Evolutionary conservation across 2,329 filamentous ascomycete genomes (phyloP), one percentile per base, ranked within the genome.

Genomic region (Proliferodiscus dingleyae): DNA sequence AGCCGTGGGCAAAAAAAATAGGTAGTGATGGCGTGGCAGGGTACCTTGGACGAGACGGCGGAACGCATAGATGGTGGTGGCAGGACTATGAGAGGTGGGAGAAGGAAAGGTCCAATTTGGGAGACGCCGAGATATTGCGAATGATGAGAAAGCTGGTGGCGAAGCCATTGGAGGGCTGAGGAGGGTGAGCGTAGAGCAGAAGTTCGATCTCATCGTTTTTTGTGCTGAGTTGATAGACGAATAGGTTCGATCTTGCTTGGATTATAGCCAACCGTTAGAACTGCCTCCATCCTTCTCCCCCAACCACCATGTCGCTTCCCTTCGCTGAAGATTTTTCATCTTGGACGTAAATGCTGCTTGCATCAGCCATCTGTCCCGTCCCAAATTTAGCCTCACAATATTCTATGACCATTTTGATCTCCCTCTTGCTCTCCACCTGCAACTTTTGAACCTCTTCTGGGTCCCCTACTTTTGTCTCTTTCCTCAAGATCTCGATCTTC

Each of bases 51-150:
- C 62, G 69, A 33, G 75, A 80, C 54, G 71, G 73, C 1, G 70
- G 69, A 60, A 70, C 69, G 13, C 73, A 79, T 50, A 59, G 61
- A 41, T 80, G 77, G 77, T 80, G 76, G 77, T 66, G 69, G 30
- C 68, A 71, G 16, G 62, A 65, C 6, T 74, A 77, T 53, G 55
- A 60, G 18, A 61, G 67, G 51, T 68, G 76, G 57, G 66, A 65
- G 51, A 52, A 42, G 3, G 58, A 42, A 23, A 49, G 51, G 41
- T 34, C 41, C 13, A 33, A n/a, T 8, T 24, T 28, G 37, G 45
- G 39, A 3, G 37, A 52, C 24, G 29, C 22, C 5, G 45, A 48
- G 15, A 26, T 46, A 2, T 44, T 49, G 30, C 28, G 30, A 10
- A 47, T 55, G 46, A 38, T 52, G 38, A 29, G 32, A 30, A 22